Evolutionary conservation across 768 basidiomycete genomes (phyloP).

Genomic region (Trametes villosa): DNA sequence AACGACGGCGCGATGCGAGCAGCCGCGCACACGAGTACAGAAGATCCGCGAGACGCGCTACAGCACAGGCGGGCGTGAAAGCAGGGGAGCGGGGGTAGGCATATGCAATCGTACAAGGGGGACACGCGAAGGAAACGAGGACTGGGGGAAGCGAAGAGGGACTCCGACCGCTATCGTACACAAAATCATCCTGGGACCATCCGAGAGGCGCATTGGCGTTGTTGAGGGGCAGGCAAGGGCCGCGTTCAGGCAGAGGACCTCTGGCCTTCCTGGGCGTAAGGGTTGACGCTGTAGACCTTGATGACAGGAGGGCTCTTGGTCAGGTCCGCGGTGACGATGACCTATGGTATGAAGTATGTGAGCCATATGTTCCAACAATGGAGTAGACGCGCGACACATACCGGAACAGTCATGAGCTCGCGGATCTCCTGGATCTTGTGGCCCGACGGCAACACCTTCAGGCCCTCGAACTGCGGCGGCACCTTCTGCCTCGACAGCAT

Average conservation of each 20-base stretch:
- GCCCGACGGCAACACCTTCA: conserved; percentile 71
- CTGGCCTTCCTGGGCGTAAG: conserved; percentile 70
- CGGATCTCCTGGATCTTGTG: conserved; percentile 96
- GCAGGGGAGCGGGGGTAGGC: conserved; percentile 1
- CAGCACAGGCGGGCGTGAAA: conserved; percentile 7
- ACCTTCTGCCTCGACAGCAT: conserved; percentile 75
- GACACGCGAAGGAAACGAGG: conserved; percentile 11
- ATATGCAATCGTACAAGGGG: conserved; percentile 17
- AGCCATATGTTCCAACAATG: not conserved
- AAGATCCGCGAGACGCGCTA: not conserved
- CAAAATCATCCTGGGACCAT: conserved; percentile 15
- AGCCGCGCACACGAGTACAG: not conserved
- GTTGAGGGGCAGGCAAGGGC: not conserved
- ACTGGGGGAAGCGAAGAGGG: not conserved
- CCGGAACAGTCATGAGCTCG: conserved; percentile 92
- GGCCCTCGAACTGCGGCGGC: conserved; percentile 82
- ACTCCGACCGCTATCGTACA: conserved; percentile 26
- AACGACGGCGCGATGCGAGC: not conserved
- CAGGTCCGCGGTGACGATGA: conserved; percentile 92
- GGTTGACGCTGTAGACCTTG: conserved; percentile 96
- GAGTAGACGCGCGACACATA: conserved; percentile 45
- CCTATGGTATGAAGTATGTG: conserved; percentile 47
- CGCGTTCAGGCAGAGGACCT: conserved; percentile 14
- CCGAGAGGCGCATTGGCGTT: conserved; percentile 8
- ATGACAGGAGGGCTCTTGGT: conserved; percentile 97